Percentiles rank a stretch among this genome's conserved stretches.
These are phyloP conservation scores for Pythium diclinum DNA, from an alignment of 352 stramenopile genomes.

Conservation along the genomic window DNA sequence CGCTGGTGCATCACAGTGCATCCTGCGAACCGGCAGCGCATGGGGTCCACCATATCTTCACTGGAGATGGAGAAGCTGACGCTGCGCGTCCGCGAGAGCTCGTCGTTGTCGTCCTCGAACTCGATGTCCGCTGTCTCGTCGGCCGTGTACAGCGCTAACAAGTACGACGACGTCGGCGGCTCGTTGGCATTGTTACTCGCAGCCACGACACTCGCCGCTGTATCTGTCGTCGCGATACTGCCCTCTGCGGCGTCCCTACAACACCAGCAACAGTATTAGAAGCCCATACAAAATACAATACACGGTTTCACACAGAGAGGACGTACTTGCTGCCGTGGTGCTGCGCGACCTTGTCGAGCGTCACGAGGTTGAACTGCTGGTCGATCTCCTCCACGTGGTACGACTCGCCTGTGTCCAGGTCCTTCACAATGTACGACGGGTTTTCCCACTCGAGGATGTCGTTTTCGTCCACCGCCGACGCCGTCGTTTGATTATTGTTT, in stretches of 20 bases:
- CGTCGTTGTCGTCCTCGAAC: constrained; percentile 52
- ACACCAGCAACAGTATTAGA: neutral
- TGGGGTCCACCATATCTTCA: constrained; percentile 44
- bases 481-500: neutral
- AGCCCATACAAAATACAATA: no score
- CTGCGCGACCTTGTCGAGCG: constrained; percentile 57
- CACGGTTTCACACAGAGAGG: no score
- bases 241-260: constrained; percentile 7
- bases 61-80: constrained; percentile 48
- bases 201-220: constrained; percentile 10
- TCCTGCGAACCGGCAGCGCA: constrained; percentile 46
- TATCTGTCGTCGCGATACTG: neutral
- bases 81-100: constrained; percentile 37
- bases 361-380: constrained; percentile 75
- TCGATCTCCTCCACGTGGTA: constrained; percentile 84
- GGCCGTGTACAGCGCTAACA: constrained; percentile 72
- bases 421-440: constrained; percentile 76
- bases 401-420: constrained; percentile 75
- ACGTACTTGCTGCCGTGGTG: constrained; percentile 57
- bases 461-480: constrained; percentile 17
- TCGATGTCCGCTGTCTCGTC: constrained; percentile 82
- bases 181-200: neutral
- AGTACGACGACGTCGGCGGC: constrained; percentile 57
- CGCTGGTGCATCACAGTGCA: constrained; percentile 66
- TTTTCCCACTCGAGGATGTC: constrained; percentile 65